A percentile compares a stretch with the other conserved stretches of the same genome.
Evolutionary conservation across 2,329 filamentous ascomycete species (phyloP).

Genomic region (Neofusicoccum kwambonambiense): DNA sequence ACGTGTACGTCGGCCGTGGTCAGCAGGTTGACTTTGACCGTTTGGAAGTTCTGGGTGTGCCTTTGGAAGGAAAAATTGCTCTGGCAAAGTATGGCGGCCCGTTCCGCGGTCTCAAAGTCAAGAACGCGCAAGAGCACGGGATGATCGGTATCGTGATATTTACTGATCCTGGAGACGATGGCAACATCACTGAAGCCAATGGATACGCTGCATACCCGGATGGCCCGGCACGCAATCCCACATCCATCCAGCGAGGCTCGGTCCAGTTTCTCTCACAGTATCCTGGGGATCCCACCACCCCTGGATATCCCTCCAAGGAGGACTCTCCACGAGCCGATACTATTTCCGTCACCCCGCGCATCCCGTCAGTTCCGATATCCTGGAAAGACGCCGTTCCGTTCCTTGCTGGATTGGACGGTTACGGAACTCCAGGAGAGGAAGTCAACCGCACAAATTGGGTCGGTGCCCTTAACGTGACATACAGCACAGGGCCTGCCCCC

Average conservation of each 20-base stretch:
- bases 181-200: conserved; percentile 48
- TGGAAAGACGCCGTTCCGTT: conserved; percentile 79
- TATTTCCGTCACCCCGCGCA: conserved; percentile 64
- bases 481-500: conserved; percentile 51
- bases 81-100: conserved; percentile 47
- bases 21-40: conserved; percentile 48
- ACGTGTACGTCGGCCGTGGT: conserved; percentile 45
- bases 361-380: conserved; percentile 84
- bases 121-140: conserved; percentile 46
- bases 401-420: conserved; percentile 76
- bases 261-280: conserved; percentile 63
- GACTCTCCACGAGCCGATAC: conserved; percentile 70
- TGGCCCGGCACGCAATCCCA: conserved; percentile 46
- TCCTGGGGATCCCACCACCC: conserved; percentile 40
- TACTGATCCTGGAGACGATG: conserved; percentile 47
- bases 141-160: conserved; percentile 49
- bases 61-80: conserved; percentile 49
- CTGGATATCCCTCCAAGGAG: conserved; percentile 77
- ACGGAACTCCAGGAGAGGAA: conserved; percentile 60
- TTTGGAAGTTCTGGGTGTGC: conserved; percentile 40
- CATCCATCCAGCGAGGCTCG: conserved; percentile 46
- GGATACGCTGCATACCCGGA: conserved; percentile 45
- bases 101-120: conserved; percentile 49
- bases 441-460: conserved; percentile 42
- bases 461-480: conserved; percentile 35